A percentile compares a stretch with the other conserved stretches of the same genome.
Conservation (phyloP, 129 eudicot genomes). For the Tagetes erecta region DNA sequence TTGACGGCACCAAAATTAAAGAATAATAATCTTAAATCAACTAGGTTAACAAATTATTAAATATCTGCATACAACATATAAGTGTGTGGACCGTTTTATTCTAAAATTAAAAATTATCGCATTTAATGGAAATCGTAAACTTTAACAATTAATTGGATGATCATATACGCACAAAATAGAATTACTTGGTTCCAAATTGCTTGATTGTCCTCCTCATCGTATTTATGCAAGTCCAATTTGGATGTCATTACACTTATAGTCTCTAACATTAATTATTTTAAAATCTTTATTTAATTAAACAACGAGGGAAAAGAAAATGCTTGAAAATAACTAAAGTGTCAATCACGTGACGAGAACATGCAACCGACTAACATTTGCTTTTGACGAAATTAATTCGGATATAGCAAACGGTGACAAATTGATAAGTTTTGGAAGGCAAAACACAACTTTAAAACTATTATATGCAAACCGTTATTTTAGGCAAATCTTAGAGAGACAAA, state of each 20-base stretch:
- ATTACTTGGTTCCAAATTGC: constrained; percentile 28
- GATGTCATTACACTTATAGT: constrained; percentile 22
- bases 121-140: neutral
- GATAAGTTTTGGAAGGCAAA: no score
- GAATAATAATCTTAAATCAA: neutral
- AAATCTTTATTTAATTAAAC: neutral
- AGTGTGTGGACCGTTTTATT: constrained; percentile 1
- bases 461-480: no score
- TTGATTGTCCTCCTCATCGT: constrained; percentile 27
- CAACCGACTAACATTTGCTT: no score
- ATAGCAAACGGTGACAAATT: no score
- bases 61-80: neutral
- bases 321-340: no score
- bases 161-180: neutral
- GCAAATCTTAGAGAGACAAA: no score
- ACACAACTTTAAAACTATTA: no score
- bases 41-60: neutral
- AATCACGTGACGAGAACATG: no score
- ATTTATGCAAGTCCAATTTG: neutral
- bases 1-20: neutral
- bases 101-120: neutral
- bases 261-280: neutral
- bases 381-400: no score
- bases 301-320: no score
- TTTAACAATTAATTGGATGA: constrained; percentile 3